Evolutionary conservation across 1,284 basidiomycete species (phyloP).

Genomic region (Ceratobasidium papillatum): DNA sequence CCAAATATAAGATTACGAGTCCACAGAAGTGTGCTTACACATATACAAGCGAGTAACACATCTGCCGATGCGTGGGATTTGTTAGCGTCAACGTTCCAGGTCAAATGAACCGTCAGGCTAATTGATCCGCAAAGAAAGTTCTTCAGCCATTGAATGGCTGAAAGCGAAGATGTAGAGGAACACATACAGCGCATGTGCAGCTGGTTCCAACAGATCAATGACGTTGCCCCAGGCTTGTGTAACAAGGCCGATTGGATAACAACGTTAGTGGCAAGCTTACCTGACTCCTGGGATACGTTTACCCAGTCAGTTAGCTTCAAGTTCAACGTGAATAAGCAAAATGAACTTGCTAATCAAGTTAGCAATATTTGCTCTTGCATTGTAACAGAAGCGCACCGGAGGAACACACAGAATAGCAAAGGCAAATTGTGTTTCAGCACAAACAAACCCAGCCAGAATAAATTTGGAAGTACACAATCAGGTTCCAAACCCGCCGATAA

Average conservation of each 20-base stretch:
- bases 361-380: background rate
- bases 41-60: background rate
- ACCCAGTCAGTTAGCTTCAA: constrained; percentile 19
- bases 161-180: background rate
- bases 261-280: constrained; percentile 10
- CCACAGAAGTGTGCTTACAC: background rate
- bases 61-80: background rate
- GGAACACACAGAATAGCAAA: too few species aligned
- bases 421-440: too few species aligned
- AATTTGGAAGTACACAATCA: too few species aligned
- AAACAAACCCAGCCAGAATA: too few species aligned
- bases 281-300: constrained; percentile 8
- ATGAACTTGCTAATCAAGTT: background rate
- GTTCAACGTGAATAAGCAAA: background rate
- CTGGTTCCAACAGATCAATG: background rate
- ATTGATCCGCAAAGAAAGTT: constrained; percentile 11
- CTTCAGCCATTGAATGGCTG: constrained; percentile 12
- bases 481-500: too few species aligned
- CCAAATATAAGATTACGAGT: background rate
- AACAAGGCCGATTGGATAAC: background rate
- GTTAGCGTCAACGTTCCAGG: constrained; percentile 4
- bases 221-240: background rate
- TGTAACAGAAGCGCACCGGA: too few species aligned
- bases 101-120: background rate
- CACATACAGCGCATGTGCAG: constrained; percentile 10